Base-by-base conservation (phyloP, 1,284 basidiomycete genomes). In the Mycena citricolor region DNA sequence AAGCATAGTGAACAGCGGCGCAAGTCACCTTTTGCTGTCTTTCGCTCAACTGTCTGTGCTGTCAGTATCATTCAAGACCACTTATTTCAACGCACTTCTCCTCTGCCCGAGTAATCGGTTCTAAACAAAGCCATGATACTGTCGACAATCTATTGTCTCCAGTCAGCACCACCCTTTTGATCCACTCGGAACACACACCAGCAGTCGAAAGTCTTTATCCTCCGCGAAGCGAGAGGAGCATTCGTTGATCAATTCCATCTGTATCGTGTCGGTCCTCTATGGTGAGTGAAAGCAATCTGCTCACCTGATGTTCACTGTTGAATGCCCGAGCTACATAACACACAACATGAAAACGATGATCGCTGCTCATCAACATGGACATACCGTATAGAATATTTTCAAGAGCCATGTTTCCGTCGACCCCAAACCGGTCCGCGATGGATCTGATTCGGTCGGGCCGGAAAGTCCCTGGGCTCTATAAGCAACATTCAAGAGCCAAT, bases 121-220 rank as follows among this genome's bases (percentile, higher is more conserved):
- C 93, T 82, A 66, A 97, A 97, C 8, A 95, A 74, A 22, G 94
- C 94, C 89, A 97, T 94, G 55, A 97, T 94, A 54, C 89, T 93
- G 62, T 97, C 90, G 21, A 92, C 81, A 51, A 97, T 90, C 88
- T 92, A 11, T n/a, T n/a, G n/a, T n/a, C n/a, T n/a, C n/a, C n/a
- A n/a, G n/a, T n/a, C n/a, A n/a, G n/a, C n/a, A n/a, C n/a, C n/a
- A n/a, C n/a, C n/a, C n/a, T n/a, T 11, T 3, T 7, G 20, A 29
- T 22, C 11, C 24, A n/a, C 22, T 23, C 17, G 22, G 36, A 35
- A 28, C 17, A 17, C 41, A 60, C 54, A 86, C 87, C 56, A 92
- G 65, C 24, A 91, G 73, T 32, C 80, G 71, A 56, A 83, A 90
- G 55, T 86, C 85, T 60, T 86, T 88, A 61, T 90, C 86, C 59